phyloP scores from a whole-genome alignment of 768 basidiomycete species.

The Chalciporus chontae region DNA sequence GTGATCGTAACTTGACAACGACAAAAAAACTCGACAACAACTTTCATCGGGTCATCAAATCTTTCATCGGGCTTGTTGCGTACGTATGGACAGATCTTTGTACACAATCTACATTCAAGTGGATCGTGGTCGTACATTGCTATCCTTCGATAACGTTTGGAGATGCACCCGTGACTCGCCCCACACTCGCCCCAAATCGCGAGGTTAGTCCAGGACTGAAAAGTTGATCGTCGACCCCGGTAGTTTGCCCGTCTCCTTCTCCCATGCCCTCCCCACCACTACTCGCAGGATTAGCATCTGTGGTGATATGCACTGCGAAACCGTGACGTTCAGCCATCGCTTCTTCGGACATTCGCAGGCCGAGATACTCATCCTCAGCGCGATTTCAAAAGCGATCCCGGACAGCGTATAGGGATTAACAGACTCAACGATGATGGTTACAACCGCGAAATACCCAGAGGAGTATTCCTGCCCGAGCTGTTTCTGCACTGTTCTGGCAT shows the following conservation, averaged over 20 bases:
- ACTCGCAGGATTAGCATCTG: slow-evolving; percentile 25
- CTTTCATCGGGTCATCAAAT: background rate
- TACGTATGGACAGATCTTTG: background rate
- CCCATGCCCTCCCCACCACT: slow-evolving; percentile 17
- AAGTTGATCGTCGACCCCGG: slow-evolving; percentile 11
- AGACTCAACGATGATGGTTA: slow-evolving; percentile 21
- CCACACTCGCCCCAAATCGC: background rate
- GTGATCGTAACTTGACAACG: slow-evolving; percentile 3
- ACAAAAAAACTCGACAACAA: background rate
- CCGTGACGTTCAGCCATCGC: background rate
- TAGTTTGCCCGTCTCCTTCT: slow-evolving; percentile 6
- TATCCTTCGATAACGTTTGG: background rate
- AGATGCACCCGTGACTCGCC: background rate
- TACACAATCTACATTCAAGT: no score
- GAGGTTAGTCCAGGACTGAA: background rate
- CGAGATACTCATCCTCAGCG: slow-evolving; percentile 18
- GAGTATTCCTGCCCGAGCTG: slow-evolving; percentile 21
- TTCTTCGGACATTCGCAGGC: background rate
- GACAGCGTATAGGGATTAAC: slow-evolving; percentile 25
- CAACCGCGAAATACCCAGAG: slow-evolving; percentile 15
- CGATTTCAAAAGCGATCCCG: slow-evolving; percentile 22
- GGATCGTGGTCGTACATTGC: background rate
- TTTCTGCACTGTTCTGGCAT: slow-evolving; percentile 9
- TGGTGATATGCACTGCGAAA: slow-evolving; percentile 20
- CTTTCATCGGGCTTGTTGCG: background rate